A percentile compares a stretch with the other conserved stretches of the same genome.
Conservation (phyloP, 768 basidiomycete species). For the Russula foetens region DNA sequence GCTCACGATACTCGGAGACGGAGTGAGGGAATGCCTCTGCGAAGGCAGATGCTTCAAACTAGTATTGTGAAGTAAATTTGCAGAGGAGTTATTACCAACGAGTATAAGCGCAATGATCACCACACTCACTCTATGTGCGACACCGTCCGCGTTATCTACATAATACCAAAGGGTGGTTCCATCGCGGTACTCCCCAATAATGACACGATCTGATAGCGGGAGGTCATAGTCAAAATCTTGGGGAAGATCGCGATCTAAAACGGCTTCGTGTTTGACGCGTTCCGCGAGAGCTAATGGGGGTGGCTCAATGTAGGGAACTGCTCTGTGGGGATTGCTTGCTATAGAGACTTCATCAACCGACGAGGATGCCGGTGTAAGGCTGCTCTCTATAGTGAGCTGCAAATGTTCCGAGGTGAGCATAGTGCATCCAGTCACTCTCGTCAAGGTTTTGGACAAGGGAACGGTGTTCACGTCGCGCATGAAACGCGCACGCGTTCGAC, state of each 20-base stretch:
- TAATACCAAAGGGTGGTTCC: conserved; percentile 16
- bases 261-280: conserved; percentile 9
- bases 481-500: not conserved
- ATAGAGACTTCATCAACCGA: not conserved
- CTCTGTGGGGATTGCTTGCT: not conserved
- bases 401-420: not conserved
- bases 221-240: conserved; percentile 8
- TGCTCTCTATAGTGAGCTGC: not conserved
- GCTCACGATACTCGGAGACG: conserved; percentile 18
- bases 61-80: not conserved
- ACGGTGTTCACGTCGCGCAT: too few relatives aligned
- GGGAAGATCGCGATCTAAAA: conserved; percentile 12
- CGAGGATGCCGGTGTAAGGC: not conserved
- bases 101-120: not conserved
- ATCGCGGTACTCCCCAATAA: conserved; percentile 17
- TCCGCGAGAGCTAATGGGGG: conserved; percentile 1
- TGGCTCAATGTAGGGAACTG: not conserved
- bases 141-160: conserved; percentile 7
- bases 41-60: conserved; percentile 13
- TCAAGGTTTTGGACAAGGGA: not conserved
- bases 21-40: conserved; percentile 10
- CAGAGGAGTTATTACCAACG: not conserved
- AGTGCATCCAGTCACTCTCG: not conserved
- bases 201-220: conserved; percentile 8
- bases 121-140: conserved; percentile 13